Conservation (phyloP, 768 basidiomycete genomes). For the Melanogaster broomeanus region DNA sequence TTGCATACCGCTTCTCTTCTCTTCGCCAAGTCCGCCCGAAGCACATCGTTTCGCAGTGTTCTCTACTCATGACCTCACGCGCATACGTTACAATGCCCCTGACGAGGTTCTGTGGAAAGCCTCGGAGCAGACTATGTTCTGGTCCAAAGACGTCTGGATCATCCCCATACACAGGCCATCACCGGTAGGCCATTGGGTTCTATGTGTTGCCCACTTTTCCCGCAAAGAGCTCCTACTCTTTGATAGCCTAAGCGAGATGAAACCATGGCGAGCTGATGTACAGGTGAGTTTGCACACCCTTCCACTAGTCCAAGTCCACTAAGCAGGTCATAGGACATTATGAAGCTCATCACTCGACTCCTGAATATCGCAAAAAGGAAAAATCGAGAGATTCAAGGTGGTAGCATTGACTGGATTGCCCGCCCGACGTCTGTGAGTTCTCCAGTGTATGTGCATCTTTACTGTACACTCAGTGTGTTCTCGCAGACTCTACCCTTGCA, state of each 20-base stretch:
- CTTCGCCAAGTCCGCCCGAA: background rate
- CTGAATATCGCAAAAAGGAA: no score
- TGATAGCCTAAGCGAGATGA: conserved; percentile 29
- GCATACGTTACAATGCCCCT: background rate
- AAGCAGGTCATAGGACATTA: no score
- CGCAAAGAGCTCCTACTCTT: conserved; percentile 25
- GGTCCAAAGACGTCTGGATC: conserved; percentile 34
- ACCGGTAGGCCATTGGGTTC: conserved; percentile 31
- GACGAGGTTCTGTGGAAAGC: conserved; percentile 22
- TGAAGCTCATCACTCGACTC: no score
- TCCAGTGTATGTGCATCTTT: no score
- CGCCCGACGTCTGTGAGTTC: no score
- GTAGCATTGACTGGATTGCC: no score
- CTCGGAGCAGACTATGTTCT: conserved; percentile 17
- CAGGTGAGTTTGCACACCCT: background rate
- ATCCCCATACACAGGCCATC: conserved; percentile 35
- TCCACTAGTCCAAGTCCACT: no score
- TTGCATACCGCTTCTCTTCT: conserved; percentile 3
- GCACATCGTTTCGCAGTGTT: conserved; percentile 1
- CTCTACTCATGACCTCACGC: conserved; percentile 2
- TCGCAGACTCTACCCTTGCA: conserved; percentile 8
- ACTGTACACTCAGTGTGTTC: no score
- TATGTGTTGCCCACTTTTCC: conserved; percentile 16
- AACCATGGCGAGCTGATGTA: background rate
- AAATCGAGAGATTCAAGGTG: no score